Evolutionary conservation across 306 rosid genomes (phyloP).

Genomic region (Citrullus colocynthis): DNA sequence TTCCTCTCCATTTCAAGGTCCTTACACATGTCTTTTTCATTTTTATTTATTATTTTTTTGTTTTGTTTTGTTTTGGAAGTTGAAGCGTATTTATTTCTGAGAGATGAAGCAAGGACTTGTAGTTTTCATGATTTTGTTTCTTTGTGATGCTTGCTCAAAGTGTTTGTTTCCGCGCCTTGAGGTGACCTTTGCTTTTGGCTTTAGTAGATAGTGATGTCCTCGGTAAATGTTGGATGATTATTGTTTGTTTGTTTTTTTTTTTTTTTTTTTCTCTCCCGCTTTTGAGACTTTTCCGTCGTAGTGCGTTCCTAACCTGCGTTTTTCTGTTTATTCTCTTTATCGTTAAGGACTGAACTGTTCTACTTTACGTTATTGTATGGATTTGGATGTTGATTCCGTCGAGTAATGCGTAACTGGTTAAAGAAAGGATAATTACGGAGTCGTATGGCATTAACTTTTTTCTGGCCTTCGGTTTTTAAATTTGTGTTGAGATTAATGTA

Average conservation of each 20-base stretch:
- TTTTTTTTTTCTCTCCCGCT: not conserved
- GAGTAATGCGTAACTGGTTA: not conserved
- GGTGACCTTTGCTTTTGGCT: not conserved
- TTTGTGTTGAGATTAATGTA: not conserved
- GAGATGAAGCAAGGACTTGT: not conserved
- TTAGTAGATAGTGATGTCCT: not conserved
- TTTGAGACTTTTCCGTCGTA: not conserved
- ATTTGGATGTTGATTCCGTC: not conserved
- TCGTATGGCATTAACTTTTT: not conserved
- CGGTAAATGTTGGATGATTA: not conserved
- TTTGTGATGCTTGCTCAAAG: not conserved
- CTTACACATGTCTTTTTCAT: not conserved
- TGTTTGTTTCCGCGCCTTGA: not conserved
- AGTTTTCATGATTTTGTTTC: not conserved
- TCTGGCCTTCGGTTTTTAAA: not conserved
- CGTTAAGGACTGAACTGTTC: not conserved
- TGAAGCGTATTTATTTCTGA: not conserved
- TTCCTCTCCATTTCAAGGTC: conserved; percentile 70
- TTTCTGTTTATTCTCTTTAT: not conserved
- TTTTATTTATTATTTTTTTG: not conserved
- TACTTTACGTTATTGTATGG: not conserved
- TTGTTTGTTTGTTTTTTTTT: not conserved
- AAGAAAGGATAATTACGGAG: not conserved
- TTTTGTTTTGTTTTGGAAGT: not conserved
- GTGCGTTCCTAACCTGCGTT: not conserved